A percentile compares a stretch with the other conserved stretches of the same genome.
Evolutionary conservation across 192 early-diverging fungal species (phyloP).

Genomic region (Borealophlyctis nickersoniae): DNA sequence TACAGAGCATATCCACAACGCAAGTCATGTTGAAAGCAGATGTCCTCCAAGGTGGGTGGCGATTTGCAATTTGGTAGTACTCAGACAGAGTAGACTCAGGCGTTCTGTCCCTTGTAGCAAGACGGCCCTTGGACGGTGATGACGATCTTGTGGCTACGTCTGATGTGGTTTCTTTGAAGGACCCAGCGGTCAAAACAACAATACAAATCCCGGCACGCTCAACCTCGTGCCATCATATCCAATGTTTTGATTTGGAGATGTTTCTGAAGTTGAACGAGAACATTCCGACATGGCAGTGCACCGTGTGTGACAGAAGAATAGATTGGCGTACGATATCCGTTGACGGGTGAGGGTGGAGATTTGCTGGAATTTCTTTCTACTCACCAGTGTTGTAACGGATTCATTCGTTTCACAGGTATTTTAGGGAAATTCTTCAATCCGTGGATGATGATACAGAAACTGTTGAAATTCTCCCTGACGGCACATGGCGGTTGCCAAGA

Average conservation of each 20-base stretch:
- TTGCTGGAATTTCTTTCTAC: too few species aligned
- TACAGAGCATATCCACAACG: slow-evolving; percentile 1
- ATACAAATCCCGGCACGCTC: slow-evolving; percentile 64
- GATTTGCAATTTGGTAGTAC: too few species aligned
- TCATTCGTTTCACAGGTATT: slow-evolving; percentile 12
- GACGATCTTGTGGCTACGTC: slow-evolving; percentile 16
- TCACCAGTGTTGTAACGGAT: too few species aligned
- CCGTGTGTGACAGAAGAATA: too few species aligned
- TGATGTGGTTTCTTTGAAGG: slow-evolving; percentile 1
- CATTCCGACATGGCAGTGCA: slow-evolving; percentile 68
- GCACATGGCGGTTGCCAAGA: slow-evolving; percentile 6
- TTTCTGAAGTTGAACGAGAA: slow-evolving; percentile 72
- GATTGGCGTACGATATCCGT: too few species aligned
- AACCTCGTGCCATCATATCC: slow-evolving; percentile 66
- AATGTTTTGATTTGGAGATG: slow-evolving; percentile 77
- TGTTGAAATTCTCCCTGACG: slow-evolving; percentile 15
- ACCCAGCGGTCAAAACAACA: slow-evolving; percentile 30
- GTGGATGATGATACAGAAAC: background rate
- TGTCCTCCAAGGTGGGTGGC: background rate
- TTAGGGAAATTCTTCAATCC: slow-evolving; percentile 9
- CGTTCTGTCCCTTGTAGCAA: background rate
- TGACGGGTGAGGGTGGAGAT: too few species aligned
- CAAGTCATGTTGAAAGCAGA: background rate
- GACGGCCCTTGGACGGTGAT: slow-evolving; percentile 2
- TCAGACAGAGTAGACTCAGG: background rate